Percentiles rank a stretch among this genome's conserved stretches.
Conservation (phyloP, 192 early-diverging fungal species). For the Gonapodya prolifera region DNA sequence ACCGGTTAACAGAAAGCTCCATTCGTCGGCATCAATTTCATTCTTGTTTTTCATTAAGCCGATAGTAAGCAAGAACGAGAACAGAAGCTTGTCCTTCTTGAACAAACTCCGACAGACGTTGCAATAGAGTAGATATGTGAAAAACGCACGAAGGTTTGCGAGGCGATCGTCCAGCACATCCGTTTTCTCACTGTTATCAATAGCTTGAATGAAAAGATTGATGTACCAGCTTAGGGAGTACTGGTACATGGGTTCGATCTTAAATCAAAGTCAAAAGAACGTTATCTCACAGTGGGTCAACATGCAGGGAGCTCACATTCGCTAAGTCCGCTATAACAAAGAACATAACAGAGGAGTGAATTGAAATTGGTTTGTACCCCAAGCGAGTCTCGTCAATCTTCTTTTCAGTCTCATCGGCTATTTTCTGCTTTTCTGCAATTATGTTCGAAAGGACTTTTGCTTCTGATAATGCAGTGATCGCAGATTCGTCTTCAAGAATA, state of each 20-base stretch:
- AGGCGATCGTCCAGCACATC: slow-evolving; percentile 29
- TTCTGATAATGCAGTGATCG: slow-evolving; percentile 40
- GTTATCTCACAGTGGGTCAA: neutral
- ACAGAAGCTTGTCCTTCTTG: slow-evolving; percentile 50
- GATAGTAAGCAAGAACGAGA: slow-evolving; percentile 46
- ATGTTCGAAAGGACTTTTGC: slow-evolving; percentile 45
- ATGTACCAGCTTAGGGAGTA: slow-evolving; percentile 50
- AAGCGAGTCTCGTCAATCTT: slow-evolving; percentile 45
- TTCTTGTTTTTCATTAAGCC: slow-evolving; percentile 33
- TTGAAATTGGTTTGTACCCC: slow-evolving; percentile 44
- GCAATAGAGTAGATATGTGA: slow-evolving; percentile 48
- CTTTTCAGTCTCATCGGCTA: slow-evolving; percentile 46
- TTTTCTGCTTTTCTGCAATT: slow-evolving; percentile 45
- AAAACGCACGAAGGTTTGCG: slow-evolving; percentile 37
- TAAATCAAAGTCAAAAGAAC: neutral
- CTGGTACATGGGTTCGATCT: slow-evolving; percentile 55
- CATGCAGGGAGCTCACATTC: slow-evolving; percentile 26
- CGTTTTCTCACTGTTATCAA: slow-evolving; percentile 41
- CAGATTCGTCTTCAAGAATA: slow-evolving; percentile 45
- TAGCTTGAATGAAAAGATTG: slow-evolving; percentile 47
- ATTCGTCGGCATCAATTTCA: slow-evolving; percentile 43
- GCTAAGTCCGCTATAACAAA: slow-evolving; percentile 51
- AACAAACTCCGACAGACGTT: slow-evolving; percentile 48
- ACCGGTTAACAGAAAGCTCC: slow-evolving; percentile 47
- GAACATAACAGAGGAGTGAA: slow-evolving; percentile 44